A percentile compares a stretch with the other conserved stretches of the same genome.
Conservation (phyloP, 2,329 filamentous ascomycete genomes). For the Fusarium secorum region DNA sequence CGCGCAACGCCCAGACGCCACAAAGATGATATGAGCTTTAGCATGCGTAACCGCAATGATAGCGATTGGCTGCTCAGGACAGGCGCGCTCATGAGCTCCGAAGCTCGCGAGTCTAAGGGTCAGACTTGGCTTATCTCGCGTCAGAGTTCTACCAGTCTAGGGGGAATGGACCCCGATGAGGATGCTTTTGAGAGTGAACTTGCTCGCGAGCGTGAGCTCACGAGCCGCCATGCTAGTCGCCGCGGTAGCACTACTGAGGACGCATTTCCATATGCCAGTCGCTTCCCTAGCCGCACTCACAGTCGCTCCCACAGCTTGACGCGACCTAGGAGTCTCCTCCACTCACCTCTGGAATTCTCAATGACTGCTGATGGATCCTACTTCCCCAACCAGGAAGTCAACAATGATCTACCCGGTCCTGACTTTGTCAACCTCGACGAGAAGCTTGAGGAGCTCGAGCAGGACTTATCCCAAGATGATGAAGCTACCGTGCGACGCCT, state of each 20-base stretch:
- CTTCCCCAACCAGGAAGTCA: slow-evolving; percentile 32
- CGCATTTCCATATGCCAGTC: slow-evolving; percentile 52
- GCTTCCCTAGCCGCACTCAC: slow-evolving; percentile 55
- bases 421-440: slow-evolving; percentile 71
- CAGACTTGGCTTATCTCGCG: slow-evolving; percentile 73
- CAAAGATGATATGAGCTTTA: slow-evolving; percentile 43
- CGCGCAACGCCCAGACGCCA: slow-evolving; percentile 48
- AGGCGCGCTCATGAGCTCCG: slow-evolving; percentile 67
- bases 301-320: slow-evolving; percentile 49
- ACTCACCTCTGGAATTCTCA: slow-evolving; percentile 54
- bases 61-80: slow-evolving; percentile 72
- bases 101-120: slow-evolving; percentile 72
- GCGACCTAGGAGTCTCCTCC: slow-evolving; percentile 50
- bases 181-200: slow-evolving; percentile 61
- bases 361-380: slow-evolving; percentile 39
- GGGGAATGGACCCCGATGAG: slow-evolving; percentile 61
- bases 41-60: slow-evolving; percentile 54
- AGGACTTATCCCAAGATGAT: slow-evolving; percentile 61
- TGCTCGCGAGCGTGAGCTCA: slow-evolving; percentile 58
- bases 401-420: slow-evolving; percentile 58
- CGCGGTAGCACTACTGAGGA: slow-evolving; percentile 54
- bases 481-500: slow-evolving; percentile 66
- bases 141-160: slow-evolving; percentile 69
- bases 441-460: slow-evolving; percentile 62
- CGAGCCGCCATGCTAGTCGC: slow-evolving; percentile 58